phyloP scores from a whole-genome alignment of 306 rosid genomes.

The Trifolium pratense region DNA sequence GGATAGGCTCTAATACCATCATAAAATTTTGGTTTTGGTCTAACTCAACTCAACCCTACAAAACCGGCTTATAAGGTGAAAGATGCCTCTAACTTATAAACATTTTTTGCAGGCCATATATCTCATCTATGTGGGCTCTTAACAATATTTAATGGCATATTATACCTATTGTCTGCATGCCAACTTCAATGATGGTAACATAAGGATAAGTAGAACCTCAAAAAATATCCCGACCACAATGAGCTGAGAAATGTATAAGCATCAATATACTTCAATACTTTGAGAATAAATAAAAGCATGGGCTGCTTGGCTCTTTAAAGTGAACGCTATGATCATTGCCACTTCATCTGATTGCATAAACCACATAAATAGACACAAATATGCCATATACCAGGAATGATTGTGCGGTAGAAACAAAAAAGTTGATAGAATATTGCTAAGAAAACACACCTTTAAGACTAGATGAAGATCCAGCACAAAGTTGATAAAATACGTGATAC shows the following conservation, averaged over 20 bases:
- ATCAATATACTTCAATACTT: slow-evolving; percentile 24
- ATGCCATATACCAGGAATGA: slow-evolving; percentile 30
- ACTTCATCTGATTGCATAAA: slow-evolving; percentile 23
- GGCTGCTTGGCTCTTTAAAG: slow-evolving; percentile 34
- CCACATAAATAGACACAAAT: slow-evolving; percentile 22
- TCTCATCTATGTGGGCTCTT: neutral
- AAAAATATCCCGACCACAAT: neutral
- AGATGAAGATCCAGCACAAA: slow-evolving; percentile 88
- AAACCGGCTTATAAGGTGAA: neutral
- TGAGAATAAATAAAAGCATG: slow-evolving; percentile 19
- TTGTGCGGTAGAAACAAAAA: slow-evolving; percentile 11
- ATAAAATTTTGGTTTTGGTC: neutral
- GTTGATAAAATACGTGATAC: slow-evolving; percentile 91
- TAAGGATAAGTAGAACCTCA: neutral
- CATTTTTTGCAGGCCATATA: neutral
- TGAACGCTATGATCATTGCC: slow-evolving; percentile 22
- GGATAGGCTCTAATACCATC: neutral
- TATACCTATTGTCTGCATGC: neutral
- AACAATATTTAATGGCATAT: neutral
- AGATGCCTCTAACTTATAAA: neutral
- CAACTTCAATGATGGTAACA: slow-evolving; percentile 6
- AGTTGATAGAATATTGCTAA: slow-evolving; percentile 27
- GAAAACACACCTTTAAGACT: slow-evolving; percentile 68
- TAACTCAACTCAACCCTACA: neutral
- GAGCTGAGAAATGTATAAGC: slow-evolving; percentile 2